These are phyloP conservation scores for Botryotinia globosa DNA, from an alignment of 2,329 filamentous ascomycete genomes.

Conservation along the genomic window DNA sequence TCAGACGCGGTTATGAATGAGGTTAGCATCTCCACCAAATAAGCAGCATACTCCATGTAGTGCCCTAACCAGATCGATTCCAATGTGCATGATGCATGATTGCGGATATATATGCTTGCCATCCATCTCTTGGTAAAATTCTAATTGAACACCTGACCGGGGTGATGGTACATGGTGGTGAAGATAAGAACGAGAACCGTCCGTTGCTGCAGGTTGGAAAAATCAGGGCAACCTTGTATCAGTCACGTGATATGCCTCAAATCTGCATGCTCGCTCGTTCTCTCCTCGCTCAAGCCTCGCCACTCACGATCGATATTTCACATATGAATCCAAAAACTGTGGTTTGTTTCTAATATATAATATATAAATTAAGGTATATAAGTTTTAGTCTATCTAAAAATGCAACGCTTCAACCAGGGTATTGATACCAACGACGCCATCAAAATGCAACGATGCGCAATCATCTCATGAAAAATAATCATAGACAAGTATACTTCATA, in stretches of 20 bases:
- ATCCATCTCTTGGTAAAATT: background rate
- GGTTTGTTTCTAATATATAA: background rate
- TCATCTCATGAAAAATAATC: background rate
- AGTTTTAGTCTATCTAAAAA: constrained; percentile 9
- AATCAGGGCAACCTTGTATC: background rate
- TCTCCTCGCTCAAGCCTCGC: background rate
- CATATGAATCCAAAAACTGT: background rate
- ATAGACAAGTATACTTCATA: constrained; percentile 5
- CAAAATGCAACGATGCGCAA: constrained; percentile 4
- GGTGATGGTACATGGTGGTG: background rate
- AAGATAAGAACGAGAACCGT: background rate
- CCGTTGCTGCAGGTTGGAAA: background rate
- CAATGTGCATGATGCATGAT: background rate
- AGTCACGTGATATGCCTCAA: background rate
- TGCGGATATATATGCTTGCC: background rate
- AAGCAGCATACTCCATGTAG: background rate
- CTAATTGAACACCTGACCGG: no score
- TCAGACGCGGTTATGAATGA: background rate
- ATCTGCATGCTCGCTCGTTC: background rate
- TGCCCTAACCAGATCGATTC: background rate
- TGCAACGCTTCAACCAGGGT: constrained; percentile 6
- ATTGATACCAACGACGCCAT: constrained; percentile 13
- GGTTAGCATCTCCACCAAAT: background rate
- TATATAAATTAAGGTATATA: constrained; percentile 9
- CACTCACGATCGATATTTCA: background rate